These are phyloP conservation scores for Furcasterigmium sp. DNA, from an alignment of 2,329 filamentous ascomycete genomes.

Conservation along the genomic window DNA sequence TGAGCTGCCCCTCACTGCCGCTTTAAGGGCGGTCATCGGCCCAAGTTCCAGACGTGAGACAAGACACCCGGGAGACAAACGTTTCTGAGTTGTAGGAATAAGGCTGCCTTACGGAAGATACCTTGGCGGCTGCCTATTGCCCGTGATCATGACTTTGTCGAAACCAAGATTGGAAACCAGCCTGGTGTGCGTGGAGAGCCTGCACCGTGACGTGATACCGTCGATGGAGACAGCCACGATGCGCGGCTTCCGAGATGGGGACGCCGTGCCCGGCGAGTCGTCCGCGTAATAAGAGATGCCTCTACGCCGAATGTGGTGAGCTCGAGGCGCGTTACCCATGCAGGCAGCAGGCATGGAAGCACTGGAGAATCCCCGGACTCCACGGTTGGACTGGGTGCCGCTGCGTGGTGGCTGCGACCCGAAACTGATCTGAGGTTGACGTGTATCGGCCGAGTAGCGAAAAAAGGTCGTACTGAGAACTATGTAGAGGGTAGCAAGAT, in stretches of 20 bases:
- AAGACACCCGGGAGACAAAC: no score
- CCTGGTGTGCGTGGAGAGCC: background rate
- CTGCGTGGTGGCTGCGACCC: no score
- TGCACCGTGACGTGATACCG: background rate
- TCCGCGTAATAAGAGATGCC: no score
- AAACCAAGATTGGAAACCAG: background rate
- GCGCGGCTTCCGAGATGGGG: background rate
- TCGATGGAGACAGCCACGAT: background rate
- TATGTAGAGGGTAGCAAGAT: no score
- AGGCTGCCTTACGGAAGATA: background rate
- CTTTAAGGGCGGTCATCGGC: conserved; percentile 41
- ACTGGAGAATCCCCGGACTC: no score
- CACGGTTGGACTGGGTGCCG: no score
- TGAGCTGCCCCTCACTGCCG: conserved; percentile 58
- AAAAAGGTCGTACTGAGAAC: background rate
- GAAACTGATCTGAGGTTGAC: no score
- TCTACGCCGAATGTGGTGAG: no score
- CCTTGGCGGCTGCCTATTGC: background rate
- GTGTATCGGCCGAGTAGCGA: background rate
- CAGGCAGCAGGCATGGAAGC: background rate
- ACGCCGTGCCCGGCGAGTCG: no score
- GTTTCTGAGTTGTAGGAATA: no score
- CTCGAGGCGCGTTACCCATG: no score
- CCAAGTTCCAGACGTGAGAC: background rate
- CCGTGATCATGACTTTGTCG: background rate